Percentiles rank a stretch among this genome's conserved stretches.
Evolutionary conservation across 768 basidiomycete species (phyloP).

Genomic region (Podaxis sp.): DNA sequence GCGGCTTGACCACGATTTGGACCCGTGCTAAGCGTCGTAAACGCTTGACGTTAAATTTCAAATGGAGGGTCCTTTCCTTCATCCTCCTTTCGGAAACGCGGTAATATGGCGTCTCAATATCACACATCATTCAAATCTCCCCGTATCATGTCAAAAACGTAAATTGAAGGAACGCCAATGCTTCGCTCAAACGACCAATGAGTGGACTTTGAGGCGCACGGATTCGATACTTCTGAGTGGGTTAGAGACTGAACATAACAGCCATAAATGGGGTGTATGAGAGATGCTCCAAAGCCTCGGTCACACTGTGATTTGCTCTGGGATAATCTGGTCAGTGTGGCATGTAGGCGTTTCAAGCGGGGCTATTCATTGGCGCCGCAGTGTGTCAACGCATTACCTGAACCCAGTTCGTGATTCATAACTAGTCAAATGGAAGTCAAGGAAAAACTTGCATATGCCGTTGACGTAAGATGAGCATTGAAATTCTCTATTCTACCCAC

Average conservation of each 20-base stretch:
- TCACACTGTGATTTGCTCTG: no score
- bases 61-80: no score
- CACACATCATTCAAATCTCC: no score
- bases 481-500: neutral
- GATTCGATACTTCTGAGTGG: no score
- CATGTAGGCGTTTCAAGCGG: neutral
- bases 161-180: no score
- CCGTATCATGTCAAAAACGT: no score
- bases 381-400: neutral
- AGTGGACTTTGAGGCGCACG: no score
- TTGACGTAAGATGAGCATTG: neutral
- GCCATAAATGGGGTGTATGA: no score
- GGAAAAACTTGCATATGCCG: neutral
- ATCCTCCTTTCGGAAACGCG: neutral
- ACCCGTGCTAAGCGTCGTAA: neutral
- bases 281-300: no score
- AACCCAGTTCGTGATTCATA: neutral
- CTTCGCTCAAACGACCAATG: no score
- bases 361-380: neutral
- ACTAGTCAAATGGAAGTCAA: neutral
- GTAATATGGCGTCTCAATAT: neutral
- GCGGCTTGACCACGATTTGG: neutral
- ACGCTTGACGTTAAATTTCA: no score
- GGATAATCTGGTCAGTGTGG: neutral
- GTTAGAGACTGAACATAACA: no score